A percentile compares a stretch with the other conserved stretches of the same genome.
Conservation (phyloP, 2,329 filamentous ascomycete genomes). For the Parafenestella ontariensis region DNA sequence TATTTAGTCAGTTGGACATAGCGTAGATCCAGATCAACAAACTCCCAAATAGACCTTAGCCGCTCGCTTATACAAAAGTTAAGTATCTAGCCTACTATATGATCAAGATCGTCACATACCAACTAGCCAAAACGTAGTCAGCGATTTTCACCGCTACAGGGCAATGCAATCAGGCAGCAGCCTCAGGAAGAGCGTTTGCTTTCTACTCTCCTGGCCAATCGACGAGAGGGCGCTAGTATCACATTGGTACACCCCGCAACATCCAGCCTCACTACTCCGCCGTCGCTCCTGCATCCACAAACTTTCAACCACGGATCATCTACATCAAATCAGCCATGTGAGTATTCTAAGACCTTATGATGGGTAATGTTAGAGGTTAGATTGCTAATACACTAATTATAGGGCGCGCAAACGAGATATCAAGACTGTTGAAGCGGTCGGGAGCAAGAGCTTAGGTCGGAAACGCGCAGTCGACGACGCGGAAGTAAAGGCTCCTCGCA, state of each 20-base stretch:
- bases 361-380: neutral
- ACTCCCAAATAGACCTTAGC: too few relatives aligned
- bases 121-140: too few relatives aligned
- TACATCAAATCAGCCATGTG: constrained; percentile 6
- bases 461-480: constrained; percentile 5
- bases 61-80: too few relatives aligned
- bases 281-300: constrained; percentile 11
- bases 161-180: neutral
- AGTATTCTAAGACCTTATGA: neutral
- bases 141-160: neutral
- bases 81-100: too few relatives aligned
- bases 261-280: constrained; percentile 10
- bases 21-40: too few relatives aligned
- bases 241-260: constrained; percentile 3
- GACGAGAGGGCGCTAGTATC: neutral
- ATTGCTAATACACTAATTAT: constrained; percentile 1
- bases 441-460: constrained; percentile 4
- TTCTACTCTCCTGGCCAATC: constrained; percentile 4
- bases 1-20: too few relatives aligned
- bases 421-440: constrained; percentile 1
- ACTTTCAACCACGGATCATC: neutral
- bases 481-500: constrained; percentile 1
- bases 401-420: constrained; percentile 8
- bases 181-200: neutral
- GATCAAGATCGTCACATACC: too few relatives aligned